Base-by-base conservation (phyloP, 2,329 filamentous ascomycete genomes). In the Aspergillus quadricinctus region DNA sequence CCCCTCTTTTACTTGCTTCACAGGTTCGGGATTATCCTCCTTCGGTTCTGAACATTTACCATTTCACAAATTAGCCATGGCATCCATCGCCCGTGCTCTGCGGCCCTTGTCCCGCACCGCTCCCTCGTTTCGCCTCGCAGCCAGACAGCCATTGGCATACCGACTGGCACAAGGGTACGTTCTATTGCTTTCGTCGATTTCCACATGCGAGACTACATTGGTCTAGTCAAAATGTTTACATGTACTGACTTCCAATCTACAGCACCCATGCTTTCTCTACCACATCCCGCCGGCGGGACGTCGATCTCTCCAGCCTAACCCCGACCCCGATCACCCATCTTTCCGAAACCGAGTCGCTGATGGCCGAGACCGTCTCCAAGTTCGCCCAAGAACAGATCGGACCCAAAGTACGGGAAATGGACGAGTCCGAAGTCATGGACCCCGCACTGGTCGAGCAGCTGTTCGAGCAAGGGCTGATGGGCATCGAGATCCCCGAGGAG, bases 401-500 rank as follows among this genome's bases (percentile, higher is more conserved):
- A 52, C 94, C 94, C 54, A 93, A 92, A 74, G 92, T 90, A 10
- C 89, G 94, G 56, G 92, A 96, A 19, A 99, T 99, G 94, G 94
- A 99, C 73, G 94, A 99, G 81, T 88, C 88, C 29, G 94, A 99
- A 81, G 77, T 83, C 56, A 97, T 99, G 94, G 94, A 97, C 73
- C 87, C 90, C 0, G 73, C 82, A 1, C 77, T 99, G 7, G 88
- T 99, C 5, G 92, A 96, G 79, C 89, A 94, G 77, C 83, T 96
- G 52, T 99, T 99, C 69, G 94, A 99, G 80, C 92, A 97, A 73
- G 94, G 94, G 0, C 80, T 99, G 50, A 99, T 99, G 94, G 89
- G 92, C 60, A 84, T 99, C 62, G 94, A 99, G 79, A 96, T 99
- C 56, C 93, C 94, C 17, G 94, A 99, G 76, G 92, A 97, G 75